A percentile compares a stretch with the other conserved stretches of the same genome.
Conservation (phyloP, 768 basidiomycete species). For the Termitomyces sp. region DNA sequence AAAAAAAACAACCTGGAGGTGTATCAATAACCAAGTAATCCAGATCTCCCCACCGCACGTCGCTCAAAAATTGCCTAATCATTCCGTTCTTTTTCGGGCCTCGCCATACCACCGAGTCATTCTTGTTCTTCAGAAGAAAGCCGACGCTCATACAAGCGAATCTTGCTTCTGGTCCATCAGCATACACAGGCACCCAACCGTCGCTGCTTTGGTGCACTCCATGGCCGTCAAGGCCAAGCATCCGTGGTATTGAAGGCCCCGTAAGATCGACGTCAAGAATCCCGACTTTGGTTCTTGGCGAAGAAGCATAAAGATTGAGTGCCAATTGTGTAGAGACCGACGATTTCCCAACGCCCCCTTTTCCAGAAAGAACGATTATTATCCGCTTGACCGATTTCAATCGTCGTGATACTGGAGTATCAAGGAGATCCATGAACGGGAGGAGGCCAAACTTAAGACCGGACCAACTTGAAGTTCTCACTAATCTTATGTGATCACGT, state of each 20-base stretch:
- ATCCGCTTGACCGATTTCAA: constrained; percentile 77
- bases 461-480: no score
- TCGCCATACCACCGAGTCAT: constrained; percentile 95
- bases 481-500: not conserved
- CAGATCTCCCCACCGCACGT: constrained; percentile 93
- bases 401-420: constrained; percentile 66
- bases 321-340: constrained; percentile 92
- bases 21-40: constrained; percentile 95
- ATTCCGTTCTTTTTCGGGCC: constrained; percentile 99
- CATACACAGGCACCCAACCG: constrained; percentile 98
- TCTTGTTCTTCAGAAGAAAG: constrained; percentile 85
- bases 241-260: constrained; percentile 91
- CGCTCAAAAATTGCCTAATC: constrained; percentile 93
- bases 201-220: constrained; percentile 91
- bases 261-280: constrained; percentile 93
- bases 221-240: constrained; percentile 87
- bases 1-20: constrained; percentile 75
- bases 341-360: constrained; percentile 99
- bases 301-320: constrained; percentile 73
- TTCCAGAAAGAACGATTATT: constrained; percentile 92
- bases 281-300: constrained; percentile 72
- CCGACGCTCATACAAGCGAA: constrained; percentile 97
- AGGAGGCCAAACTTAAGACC: not conserved
- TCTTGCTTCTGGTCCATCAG: constrained; percentile 72
- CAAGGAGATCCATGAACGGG: constrained; percentile 34